These are phyloP conservation scores for Fusarium piperis DNA, from an alignment of 2,329 filamentous ascomycete species.

Conservation along the genomic window DNA sequence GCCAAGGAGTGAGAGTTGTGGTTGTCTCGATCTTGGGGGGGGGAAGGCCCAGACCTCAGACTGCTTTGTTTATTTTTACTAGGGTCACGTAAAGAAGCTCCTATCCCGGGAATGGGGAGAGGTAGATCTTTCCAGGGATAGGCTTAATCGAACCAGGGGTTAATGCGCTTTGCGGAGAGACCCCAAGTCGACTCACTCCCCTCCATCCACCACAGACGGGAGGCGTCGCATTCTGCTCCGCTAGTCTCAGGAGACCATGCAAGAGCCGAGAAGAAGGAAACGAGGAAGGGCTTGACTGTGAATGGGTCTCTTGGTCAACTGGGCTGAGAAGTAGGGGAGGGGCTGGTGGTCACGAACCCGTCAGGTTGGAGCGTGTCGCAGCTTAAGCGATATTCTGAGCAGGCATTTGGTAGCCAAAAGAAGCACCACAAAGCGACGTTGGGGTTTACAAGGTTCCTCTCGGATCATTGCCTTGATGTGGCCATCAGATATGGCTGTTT, in stretches of 20 bases:
- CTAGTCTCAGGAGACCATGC: not conserved
- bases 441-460: not conserved
- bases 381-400: not conserved
- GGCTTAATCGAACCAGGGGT: not conserved
- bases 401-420: not conserved
- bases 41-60: not conserved
- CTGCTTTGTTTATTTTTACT: not conserved
- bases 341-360: not conserved
- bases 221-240: not conserved
- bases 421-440: constrained; percentile 2
- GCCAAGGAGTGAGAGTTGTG: not conserved
- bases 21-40: constrained; percentile 3
- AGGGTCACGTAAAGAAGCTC: not conserved
- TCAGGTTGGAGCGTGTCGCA: constrained; percentile 1
- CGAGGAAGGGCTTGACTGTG: constrained; percentile 1
- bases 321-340: constrained; percentile 7
- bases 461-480: not conserved
- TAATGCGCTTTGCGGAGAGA: constrained; percentile 4
- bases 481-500: not conserved
- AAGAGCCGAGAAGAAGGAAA: not conserved
- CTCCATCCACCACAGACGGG: constrained; percentile 7
- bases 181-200: not conserved
- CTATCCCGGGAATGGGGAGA: not conserved
- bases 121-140: constrained; percentile 32
- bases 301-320: constrained; percentile 1